Evolutionary conservation across 768 basidiomycete genomes (phyloP).

Genomic region (Lyophyllum atratum): DNA sequence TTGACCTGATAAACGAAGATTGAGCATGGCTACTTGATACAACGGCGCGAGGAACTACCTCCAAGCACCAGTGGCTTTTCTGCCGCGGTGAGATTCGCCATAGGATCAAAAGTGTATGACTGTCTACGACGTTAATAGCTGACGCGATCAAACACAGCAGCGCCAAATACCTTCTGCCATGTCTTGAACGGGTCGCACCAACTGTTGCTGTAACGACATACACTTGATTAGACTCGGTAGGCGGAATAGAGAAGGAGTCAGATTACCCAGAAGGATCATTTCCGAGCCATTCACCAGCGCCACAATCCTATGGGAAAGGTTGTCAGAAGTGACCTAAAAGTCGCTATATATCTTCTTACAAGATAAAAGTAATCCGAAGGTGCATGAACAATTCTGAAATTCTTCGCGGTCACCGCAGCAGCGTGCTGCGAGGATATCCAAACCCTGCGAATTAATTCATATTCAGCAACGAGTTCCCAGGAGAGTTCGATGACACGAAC

Average conservation of each 20-base stretch:
- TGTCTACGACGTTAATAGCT: conserved; percentile 5
- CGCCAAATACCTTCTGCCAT: conserved; percentile 63
- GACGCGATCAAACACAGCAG: background rate
- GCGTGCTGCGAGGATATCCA: conserved; percentile 72
- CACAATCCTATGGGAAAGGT: conserved; percentile 53
- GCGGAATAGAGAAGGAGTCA: background rate
- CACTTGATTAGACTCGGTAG: background rate
- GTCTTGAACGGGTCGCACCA: conserved; percentile 83
- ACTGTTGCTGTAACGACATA: conserved; percentile 42
- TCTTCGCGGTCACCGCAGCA: conserved; percentile 54
- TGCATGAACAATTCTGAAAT: conserved; percentile 65
- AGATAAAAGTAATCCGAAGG: conserved; percentile 84
- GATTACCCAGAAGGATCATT: conserved; percentile 41
- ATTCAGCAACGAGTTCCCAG: background rate
- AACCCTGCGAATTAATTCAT: conserved; percentile 40
- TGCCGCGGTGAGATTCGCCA: conserved; percentile 48
- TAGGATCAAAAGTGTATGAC: conserved; percentile 75
- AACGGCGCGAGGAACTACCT: conserved; percentile 36
- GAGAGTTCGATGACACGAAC: conserved; percentile 34
- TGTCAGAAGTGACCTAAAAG: background rate
- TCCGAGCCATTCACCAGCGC: conserved; percentile 71
- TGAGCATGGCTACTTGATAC: background rate
- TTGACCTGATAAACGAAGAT: conserved; percentile 41
- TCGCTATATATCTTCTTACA: conserved; percentile 26
- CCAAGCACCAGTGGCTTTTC: conserved; percentile 65